Evolutionary conservation across 169 alveolate species (phyloP), one percentile per base, ranked within the genome.

Genomic region (Plasmodium inui): DNA sequence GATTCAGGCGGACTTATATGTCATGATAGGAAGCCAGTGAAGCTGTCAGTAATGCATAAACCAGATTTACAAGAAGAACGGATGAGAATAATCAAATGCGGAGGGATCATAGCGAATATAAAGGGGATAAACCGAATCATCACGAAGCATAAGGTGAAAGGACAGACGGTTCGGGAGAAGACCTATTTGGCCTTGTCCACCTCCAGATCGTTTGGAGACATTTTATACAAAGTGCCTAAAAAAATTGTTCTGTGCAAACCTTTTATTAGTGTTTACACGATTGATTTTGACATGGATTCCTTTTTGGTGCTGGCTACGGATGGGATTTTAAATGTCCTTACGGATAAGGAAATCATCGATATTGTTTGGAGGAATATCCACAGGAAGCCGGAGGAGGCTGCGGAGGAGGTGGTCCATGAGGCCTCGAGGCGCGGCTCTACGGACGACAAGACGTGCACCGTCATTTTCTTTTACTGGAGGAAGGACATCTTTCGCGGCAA

Each of bases 371-470:
- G 94, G 32, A 96, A 96, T 81, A 96, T 93, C 14, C 73, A 94
- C 44, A 10, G 26, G n/a, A 44, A 57, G 30, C 91, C 92, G 67
- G 92, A 92, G 53, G 73, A 92, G 14, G 95, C 97, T 8, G 97
- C 97, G 3, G 96, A 96, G 39, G 94, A 91, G 50, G 96, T 96
- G 12, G 97, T 96, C n/a, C 72, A 80, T 0, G 95, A 92, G 34
- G 97, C 97, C 7, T 95, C 95, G 3, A 53, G 71, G 39, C 28
- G 92, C 5, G 97, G 96, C 4, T 96, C 97, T 14, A 46, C 71
- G 7, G 97, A 96, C 82, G 97, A 96, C 86, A 95, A 95, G 76
- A 96, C 97, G 2, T 95, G 97, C 71, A 96, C 97, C n/a, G 96
- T 96, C 32, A 95, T 96, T 19, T 96, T 95, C 44, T 96, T 96